Conservation (phyloP, 441 rosid species). For the Breynia disticha region DNA sequence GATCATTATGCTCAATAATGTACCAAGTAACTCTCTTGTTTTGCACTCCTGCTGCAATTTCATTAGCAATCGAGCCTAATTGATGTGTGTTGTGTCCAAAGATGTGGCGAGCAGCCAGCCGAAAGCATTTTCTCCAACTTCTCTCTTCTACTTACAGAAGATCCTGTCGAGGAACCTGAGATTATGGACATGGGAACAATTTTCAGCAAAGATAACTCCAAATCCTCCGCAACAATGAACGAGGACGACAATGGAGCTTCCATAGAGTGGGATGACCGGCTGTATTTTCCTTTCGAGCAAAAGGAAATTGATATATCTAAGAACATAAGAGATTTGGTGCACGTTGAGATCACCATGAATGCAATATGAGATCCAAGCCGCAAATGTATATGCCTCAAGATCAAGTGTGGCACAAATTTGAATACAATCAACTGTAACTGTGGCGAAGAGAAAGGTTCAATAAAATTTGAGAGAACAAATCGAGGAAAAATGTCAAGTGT, state of each 20-base stretch:
- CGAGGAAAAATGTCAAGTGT: conserved; percentile 23
- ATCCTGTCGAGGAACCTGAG: conserved; percentile 64
- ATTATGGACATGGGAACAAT: conserved; percentile 42
- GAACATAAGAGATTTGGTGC: conserved; percentile 70
- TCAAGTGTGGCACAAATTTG: conserved; percentile 63
- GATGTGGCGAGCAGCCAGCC: conserved; percentile 69
- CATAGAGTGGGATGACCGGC: conserved; percentile 72
- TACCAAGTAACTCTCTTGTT: too few species aligned
- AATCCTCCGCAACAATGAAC: conserved; percentile 16
- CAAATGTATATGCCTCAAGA: conserved; percentile 64
- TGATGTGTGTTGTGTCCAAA: conserved; percentile 14
- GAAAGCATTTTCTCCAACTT: conserved; percentile 69
- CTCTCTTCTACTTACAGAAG: conserved; percentile 56
- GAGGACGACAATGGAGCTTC: conserved; percentile 37
- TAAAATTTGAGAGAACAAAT: conserved; percentile 55
- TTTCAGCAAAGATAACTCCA: conserved; percentile 25
- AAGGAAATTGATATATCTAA: conserved; percentile 74
- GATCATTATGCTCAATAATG: too few species aligned
- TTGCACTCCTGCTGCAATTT: too few species aligned
- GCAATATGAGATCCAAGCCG: conserved; percentile 60
- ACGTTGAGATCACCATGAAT: conserved; percentile 59
- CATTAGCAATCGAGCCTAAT: too few species aligned
- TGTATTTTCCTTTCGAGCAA: conserved; percentile 55
- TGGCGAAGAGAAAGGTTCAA: conserved; percentile 27
- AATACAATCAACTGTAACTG: conserved; percentile 58